Percentiles rank a stretch among this genome's conserved stretches.
Conservation (phyloP, 352 stramenopile species). For the Pythium apleroticum region DNA sequence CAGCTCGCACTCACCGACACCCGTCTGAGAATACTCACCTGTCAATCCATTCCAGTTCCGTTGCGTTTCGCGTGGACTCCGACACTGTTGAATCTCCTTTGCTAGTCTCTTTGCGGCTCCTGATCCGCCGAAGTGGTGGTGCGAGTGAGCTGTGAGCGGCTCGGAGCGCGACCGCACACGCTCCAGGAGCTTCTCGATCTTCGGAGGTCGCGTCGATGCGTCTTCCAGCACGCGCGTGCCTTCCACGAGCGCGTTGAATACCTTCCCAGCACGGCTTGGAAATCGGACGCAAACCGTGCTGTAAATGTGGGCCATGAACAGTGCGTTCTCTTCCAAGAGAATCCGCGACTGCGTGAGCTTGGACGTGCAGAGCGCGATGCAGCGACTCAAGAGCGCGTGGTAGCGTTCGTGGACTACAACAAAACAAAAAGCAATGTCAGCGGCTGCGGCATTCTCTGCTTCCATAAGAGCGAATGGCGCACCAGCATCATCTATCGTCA, state of each 20-base stretch:
- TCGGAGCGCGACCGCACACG: conserved; percentile 24
- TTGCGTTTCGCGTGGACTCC: conserved; percentile 47
- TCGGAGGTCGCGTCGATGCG: background rate
- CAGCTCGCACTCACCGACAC: background rate
- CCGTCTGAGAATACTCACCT: conserved; percentile 22
- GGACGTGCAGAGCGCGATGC: conserved; percentile 51
- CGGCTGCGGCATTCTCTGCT: too few species aligned
- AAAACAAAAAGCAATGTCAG: conserved; percentile 4
- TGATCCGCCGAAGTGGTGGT: background rate
- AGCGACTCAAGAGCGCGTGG: conserved; percentile 54
- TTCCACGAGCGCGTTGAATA: conserved; percentile 57
- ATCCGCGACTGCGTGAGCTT: conserved; percentile 71
- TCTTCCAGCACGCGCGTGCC: conserved; percentile 58
- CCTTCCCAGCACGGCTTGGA: conserved; percentile 33
- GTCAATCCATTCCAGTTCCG: conserved; percentile 67
- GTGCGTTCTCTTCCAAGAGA: conserved; percentile 68
- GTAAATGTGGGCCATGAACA: conserved; percentile 75
- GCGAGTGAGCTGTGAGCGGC: conserved; percentile 16
- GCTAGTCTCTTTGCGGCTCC: conserved; percentile 15
- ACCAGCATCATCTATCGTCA: conserved; percentile 50
- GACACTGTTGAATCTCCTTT: conserved; percentile 31
- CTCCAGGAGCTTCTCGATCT: background rate
- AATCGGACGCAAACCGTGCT: conserved; percentile 73
- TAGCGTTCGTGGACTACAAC: conserved; percentile 57
- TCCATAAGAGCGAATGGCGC: background rate